phyloP scores from a whole-genome alignment of 306 rosid species.

The Medicago ruthenica region DNA sequence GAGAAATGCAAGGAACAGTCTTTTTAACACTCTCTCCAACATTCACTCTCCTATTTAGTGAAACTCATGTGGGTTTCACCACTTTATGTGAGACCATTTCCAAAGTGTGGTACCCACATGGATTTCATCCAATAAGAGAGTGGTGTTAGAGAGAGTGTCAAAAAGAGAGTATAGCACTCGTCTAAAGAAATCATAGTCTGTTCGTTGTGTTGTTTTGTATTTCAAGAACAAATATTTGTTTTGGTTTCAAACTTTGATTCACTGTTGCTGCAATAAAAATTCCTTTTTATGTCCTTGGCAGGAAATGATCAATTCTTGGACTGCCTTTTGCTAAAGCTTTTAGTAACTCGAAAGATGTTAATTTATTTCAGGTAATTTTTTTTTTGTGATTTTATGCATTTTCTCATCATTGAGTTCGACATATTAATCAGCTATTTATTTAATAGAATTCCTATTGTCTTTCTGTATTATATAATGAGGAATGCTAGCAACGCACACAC shows the following conservation, averaged over 20 bases:
- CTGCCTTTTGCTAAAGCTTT: constrained; percentile 67
- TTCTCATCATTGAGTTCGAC: not conserved
- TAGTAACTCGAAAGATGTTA: constrained; percentile 57
- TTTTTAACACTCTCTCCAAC: no score
- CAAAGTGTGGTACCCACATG: no score
- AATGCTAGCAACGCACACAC: no score
- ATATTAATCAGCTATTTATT: constrained; percentile 15
- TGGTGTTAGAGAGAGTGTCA: no score
- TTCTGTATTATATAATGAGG: not conserved
- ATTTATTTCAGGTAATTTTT: constrained; percentile 67
- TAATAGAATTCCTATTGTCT: not conserved
- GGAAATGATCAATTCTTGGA: constrained; percentile 88
- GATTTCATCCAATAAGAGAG: no score
- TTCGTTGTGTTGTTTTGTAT: constrained; percentile 19
- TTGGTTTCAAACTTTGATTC: constrained; percentile 33
- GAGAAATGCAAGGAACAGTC: no score
- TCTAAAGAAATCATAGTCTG: not conserved
- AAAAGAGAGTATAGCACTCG: no score
- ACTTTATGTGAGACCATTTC: no score
- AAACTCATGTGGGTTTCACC: no score
- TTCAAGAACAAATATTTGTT: not conserved
- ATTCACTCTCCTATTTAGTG: no score
- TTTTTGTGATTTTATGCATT: constrained; percentile 41
- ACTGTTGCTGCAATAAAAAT: constrained; percentile 30
- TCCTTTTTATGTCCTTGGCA: constrained; percentile 47